Percentiles rank a stretch among this genome's conserved stretches.
Conservation (phyloP, 2,329 filamentous ascomycete species). For the Alternaria consortialis region DNA sequence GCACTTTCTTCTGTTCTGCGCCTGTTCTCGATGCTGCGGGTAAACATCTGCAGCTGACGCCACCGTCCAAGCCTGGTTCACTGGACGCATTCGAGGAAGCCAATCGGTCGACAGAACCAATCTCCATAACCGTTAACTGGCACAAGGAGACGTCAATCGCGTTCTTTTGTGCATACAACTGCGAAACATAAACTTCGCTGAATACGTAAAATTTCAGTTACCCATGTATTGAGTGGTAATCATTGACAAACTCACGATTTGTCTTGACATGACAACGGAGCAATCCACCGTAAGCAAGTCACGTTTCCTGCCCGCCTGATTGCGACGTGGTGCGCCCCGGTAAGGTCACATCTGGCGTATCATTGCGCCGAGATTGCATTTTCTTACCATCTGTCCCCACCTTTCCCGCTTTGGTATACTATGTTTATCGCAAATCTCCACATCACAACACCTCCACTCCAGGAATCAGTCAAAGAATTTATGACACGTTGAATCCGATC, state of each 20-base stretch:
- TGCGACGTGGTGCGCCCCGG: neutral
- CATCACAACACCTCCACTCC: neutral
- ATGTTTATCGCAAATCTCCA: neutral
- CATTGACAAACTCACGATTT: neutral
- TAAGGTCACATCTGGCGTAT: neutral
- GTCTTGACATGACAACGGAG: neutral
- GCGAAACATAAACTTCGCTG: neutral
- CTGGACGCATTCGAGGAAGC: neutral
- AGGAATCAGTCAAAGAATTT: neutral
- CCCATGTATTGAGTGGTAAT: too few species aligned
- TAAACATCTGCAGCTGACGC: neutral
- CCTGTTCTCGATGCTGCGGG: neutral
- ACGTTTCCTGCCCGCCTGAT: slow-evolving; percentile 3
- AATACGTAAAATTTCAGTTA: neutral
- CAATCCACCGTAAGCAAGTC: slow-evolving; percentile 8
- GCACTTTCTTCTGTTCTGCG: neutral
- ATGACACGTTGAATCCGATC: neutral
- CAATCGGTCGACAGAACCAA: too few species aligned
- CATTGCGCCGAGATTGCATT: neutral
- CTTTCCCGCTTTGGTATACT: neutral
- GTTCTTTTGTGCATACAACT: neutral
- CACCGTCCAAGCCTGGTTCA: neutral
- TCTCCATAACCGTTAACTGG: too few species aligned
- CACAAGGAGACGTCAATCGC: too few species aligned
- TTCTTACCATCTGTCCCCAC: neutral